These are phyloP conservation scores for Pythium rishiriense DNA, from an alignment of 352 stramenopile species.

Conservation along the genomic window DNA sequence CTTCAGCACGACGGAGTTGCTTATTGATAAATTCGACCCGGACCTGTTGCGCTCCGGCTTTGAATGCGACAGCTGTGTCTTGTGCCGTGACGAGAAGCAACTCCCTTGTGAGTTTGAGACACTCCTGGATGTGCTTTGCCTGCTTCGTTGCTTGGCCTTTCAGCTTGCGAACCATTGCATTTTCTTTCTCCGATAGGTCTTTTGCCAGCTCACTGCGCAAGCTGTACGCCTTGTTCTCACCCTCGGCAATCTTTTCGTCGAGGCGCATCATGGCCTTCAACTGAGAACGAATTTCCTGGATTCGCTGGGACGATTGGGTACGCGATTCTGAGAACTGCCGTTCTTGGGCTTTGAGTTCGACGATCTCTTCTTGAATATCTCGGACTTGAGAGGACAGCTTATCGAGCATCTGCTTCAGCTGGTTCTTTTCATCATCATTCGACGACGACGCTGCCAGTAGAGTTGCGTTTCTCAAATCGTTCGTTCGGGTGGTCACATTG, in stretches of 20 bases:
- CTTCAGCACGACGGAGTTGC: constrained; percentile 55
- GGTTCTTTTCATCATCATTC: constrained; percentile 73
- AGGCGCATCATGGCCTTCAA: constrained; percentile 69
- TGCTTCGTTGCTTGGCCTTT: constrained; percentile 73
- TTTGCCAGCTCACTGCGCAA: constrained; percentile 73
- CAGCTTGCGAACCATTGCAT: constrained; percentile 73
- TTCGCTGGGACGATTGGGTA: constrained; percentile 51
- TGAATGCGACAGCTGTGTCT: constrained; percentile 56
- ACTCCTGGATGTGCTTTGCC: constrained; percentile 68
- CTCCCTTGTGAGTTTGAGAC: constrained; percentile 51
- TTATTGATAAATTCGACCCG: constrained; percentile 65
- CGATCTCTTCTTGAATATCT: constrained; percentile 68
- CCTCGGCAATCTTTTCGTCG: constrained; percentile 73
- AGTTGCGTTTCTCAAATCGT: constrained; percentile 70
- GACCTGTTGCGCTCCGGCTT: constrained; percentile 64
- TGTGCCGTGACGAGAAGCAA: constrained; percentile 47
- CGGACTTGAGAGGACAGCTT: constrained; percentile 37
- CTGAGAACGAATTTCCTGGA: constrained; percentile 71
- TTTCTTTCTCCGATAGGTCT: constrained; percentile 78
- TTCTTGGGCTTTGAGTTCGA: constrained; percentile 64
- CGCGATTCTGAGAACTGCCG: constrained; percentile 58
- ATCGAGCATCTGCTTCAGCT: constrained; percentile 58
- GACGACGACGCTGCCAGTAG: constrained; percentile 70
- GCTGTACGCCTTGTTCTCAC: constrained; percentile 68
- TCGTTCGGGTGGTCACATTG: constrained; percentile 84